phyloP scores from a whole-genome alignment of 352 stramenopile genomes.

The Globisporangium yorkense region DNA sequence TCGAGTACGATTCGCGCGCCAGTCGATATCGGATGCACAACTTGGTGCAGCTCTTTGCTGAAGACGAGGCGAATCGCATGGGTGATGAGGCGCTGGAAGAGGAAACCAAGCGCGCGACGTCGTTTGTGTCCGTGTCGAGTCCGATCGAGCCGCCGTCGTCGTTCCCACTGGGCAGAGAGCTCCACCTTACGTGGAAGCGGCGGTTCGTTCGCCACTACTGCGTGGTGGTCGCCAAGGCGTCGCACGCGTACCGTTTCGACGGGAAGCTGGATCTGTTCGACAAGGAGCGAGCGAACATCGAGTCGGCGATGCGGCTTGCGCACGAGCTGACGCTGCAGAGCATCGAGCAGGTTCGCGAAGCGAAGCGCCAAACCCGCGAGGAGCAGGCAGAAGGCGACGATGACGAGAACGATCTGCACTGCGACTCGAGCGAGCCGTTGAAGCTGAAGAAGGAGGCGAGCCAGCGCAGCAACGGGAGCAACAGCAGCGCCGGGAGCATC shows the following conservation, averaged over 20 bases:
- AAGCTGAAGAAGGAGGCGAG: conserved; percentile 8
- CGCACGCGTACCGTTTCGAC: conserved; percentile 70
- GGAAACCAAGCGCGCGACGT: conserved; percentile 19
- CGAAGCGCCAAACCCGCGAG: conserved; percentile 31
- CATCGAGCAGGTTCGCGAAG: conserved; percentile 64
- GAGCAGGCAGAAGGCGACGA: conserved; percentile 23
- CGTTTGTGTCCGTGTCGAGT: conserved; percentile 26
- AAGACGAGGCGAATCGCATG: conserved; percentile 64
- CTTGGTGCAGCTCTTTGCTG: conserved; percentile 77
- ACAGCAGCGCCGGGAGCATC: conserved; percentile 4
- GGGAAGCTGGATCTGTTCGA: conserved; percentile 67
- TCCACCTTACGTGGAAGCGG: conserved; percentile 72
- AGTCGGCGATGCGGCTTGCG: conserved; percentile 70
- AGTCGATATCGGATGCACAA: conserved; percentile 82
- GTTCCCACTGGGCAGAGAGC: conserved; percentile 45
- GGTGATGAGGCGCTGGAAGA: conserved; percentile 38
- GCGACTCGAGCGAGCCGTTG: conserved; percentile 7
- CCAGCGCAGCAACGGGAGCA: conserved; percentile 4
- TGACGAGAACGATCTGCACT: conserved; percentile 11
- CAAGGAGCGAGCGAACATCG: conserved; percentile 76
- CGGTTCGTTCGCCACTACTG: conserved; percentile 87
- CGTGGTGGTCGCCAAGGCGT: conserved; percentile 69
- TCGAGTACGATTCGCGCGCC: conserved; percentile 65
- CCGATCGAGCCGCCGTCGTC: conserved; percentile 18
- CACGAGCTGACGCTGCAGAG: conserved; percentile 70